These are phyloP conservation scores for Lepiota subincarnata DNA, from an alignment of 768 basidiomycete species.

Conservation along the genomic window DNA sequence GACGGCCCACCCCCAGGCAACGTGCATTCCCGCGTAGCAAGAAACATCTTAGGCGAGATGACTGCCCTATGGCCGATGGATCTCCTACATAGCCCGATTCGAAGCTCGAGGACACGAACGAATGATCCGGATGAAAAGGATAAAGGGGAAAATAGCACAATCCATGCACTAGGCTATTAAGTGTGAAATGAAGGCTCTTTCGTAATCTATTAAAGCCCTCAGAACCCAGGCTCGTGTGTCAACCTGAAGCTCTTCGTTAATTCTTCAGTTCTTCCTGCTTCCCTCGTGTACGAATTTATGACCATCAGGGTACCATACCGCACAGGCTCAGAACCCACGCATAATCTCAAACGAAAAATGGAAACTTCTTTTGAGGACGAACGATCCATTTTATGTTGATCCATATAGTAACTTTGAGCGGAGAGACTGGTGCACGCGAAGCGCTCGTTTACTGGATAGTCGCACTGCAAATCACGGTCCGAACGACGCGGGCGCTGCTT, in stretches of 20 bases:
- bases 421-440: too few species aligned
- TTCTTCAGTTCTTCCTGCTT: slow-evolving; percentile 2
- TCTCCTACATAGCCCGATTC: too few species aligned
- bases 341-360: neutral
- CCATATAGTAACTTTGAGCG: too few species aligned
- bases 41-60: too few species aligned
- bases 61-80: neutral
- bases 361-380: neutral
- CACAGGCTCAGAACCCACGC: neutral
- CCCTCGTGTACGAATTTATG: slow-evolving; percentile 5
- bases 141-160: neutral
- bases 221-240: slow-evolving; percentile 4
- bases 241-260: slow-evolving; percentile 1
- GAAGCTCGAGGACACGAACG: too few species aligned
- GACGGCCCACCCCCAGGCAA: too few species aligned
- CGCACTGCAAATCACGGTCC: too few species aligned
- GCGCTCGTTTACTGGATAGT: too few species aligned
- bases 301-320: neutral
- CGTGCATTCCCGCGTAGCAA: too few species aligned
- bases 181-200: neutral
- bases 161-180: slow-evolving; percentile 1
- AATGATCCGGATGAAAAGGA: slow-evolving; percentile 5
- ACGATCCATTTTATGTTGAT: too few species aligned
- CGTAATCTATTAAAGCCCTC: neutral
- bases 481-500: too few species aligned